phyloP scores from a whole-genome alignment of 768 basidiomycete genomes.

The Amanita rimosa region DNA sequence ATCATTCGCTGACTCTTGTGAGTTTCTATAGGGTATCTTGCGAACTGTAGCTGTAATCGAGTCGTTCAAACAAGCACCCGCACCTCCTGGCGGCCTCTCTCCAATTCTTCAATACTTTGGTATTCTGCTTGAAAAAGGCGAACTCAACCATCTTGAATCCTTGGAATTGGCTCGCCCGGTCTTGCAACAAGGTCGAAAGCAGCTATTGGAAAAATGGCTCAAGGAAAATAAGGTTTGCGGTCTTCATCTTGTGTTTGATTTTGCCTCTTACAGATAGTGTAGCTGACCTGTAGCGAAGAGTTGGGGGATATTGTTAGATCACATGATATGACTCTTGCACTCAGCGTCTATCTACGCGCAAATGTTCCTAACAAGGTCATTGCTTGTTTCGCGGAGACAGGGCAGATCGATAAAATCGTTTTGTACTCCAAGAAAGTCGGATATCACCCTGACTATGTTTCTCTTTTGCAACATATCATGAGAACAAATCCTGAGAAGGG shows the following conservation, averaged over 20 bases:
- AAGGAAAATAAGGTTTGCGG: constrained; percentile 91
- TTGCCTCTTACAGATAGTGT: not conserved
- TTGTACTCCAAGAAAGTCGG: constrained; percentile 96
- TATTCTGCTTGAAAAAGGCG: constrained; percentile 95
- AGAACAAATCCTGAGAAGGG: constrained; percentile 95
- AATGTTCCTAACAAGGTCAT: constrained; percentile 98
- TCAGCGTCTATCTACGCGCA: constrained; percentile 95
- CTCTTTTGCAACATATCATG: constrained; percentile 91
- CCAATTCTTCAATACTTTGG: constrained; percentile 99
- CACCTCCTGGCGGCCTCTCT: constrained; percentile 79
- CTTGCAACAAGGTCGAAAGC: constrained; percentile 90
- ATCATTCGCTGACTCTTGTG: constrained; percentile 2
- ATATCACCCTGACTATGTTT: constrained; percentile 86
- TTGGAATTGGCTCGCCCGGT: constrained; percentile 95
- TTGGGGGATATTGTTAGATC: constrained; percentile 93
- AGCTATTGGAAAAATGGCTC: constrained; percentile 96
- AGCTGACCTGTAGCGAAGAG: constrained; percentile 98
- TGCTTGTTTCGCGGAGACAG: constrained; percentile 98
- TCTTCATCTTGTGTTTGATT: not conserved
- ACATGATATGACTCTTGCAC: constrained; percentile 93
- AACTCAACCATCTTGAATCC: constrained; percentile 93
- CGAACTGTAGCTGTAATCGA: constrained; percentile 94
- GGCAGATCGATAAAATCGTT: constrained; percentile 97
- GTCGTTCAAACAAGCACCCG: constrained; percentile 93
- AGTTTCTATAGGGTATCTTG: constrained; percentile 62